Base-by-base conservation (phyloP, 2,329 filamentous ascomycete genomes). In the Fusarium circinatum region DNA sequence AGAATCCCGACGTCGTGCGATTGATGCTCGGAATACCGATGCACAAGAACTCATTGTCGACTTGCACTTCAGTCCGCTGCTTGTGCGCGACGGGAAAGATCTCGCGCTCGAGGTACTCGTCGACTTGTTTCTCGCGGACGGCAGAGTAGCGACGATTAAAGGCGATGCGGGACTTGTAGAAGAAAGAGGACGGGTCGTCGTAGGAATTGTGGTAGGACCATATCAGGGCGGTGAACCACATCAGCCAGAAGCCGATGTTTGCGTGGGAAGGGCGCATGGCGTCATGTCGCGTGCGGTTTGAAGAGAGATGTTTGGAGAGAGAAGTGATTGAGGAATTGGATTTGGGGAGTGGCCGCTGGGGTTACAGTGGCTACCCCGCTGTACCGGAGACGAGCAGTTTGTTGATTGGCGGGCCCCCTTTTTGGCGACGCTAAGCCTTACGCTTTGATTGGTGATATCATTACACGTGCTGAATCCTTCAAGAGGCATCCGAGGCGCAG, bases 1-100 rank as follows among this genome's bases (percentile, higher is more conserved):
- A 72, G 44, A 81, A 81, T 5, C 76, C 78, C 14, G 78, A 73
- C 32, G 72, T 70, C 18, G 77, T 79, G 24, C 81, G 79, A 67
- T 80, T 81, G 41, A 82, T 72, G 70, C 78, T 81, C 18, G 81
- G 81, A n/a, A 82, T 80, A 41, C 81, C 81, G 51, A 82, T 72
- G 62, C 81, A 82, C 9, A 82, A 58, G 8, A 74, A 66, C 3
- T 73, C 72, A 36, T 73, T 65, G 2, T 57, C 59, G 14, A 55
- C 68, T 15, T 68, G 61, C 0, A 60, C 54, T 18, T 56, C 51
- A 12, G 71, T 70, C 18, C 71, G 56, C n/a, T 65, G 58, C 10
- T 61, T 60, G 8, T 73, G 63, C 34, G 48, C 48, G 32, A 60
- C 44, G 13, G 71, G 24, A 39, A 73, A 72, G 14, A 75, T 63